Evolutionary conservation across 2,329 filamentous ascomycete species (phyloP), one percentile per base, ranked within the genome.

Genomic region (Zopfia rhizophila): DNA sequence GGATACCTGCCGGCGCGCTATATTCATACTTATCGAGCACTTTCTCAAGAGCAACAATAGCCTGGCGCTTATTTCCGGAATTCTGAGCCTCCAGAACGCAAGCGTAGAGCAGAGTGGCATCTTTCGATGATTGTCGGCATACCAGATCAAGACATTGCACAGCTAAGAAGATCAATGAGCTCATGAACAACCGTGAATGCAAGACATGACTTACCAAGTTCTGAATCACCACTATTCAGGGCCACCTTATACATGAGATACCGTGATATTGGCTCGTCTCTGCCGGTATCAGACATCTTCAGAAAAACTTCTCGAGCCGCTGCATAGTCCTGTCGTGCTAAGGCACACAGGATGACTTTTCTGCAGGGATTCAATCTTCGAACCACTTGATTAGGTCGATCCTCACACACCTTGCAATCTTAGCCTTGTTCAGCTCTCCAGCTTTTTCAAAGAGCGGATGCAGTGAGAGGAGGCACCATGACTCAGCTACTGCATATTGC

Each of bases 231-330:
- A 13, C 72, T 77, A 33, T 82, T 77, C 2, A 94, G 69, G 0
- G 88, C 84, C 13, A 87, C 77, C 62, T 89, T 91, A 70, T 90
- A 95, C 73, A 89, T 82, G 18, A 95, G 68, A 62, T 90, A 94
- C 24, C 82, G 78, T 3, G 88, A 90, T 58, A 87, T 77, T 1
- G 84, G 79, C 7, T 89, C 85, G 33, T 82, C 76, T 51, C 79
- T 82, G 13, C 79, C 79, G 0, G 70, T 57, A 12, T 82, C 75
- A 1, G 86, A 73, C 80, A 94, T 87, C 1, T 76, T 68, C 14
- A 76, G 70, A 53, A 88, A 86, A 1, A 81, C 68, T 21, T 82
- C 75, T 27, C 75, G 74, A 8, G 86, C 87, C 27, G 70, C 72
- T 3, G 77, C 73, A 12, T 80, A 61, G 43, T 88, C 80, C 22